These are phyloP conservation scores for Leccinum pachyderme DNA, from an alignment of 1,284 basidiomycete genomes.

Conservation along the genomic window DNA sequence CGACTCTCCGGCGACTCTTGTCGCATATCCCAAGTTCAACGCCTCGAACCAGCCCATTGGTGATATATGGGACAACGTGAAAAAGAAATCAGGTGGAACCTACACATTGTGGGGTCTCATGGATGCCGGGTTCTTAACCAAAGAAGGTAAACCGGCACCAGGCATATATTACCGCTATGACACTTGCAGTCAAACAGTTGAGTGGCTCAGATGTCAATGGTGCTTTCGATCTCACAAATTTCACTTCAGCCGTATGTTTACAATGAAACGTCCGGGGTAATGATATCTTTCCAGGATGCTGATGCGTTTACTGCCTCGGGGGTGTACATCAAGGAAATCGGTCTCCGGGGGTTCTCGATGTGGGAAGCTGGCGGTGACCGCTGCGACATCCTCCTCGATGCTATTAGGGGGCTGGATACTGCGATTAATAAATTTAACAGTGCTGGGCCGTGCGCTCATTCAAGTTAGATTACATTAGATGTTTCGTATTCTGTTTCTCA, in stretches of 20 bases:
- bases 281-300: conserved; percentile 38
- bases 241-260: conserved; percentile 42
- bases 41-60: conserved; percentile 38
- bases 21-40: conserved; percentile 40
- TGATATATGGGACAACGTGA: conserved; percentile 43
- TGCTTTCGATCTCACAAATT: background rate
- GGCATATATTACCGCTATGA: conserved; percentile 31
- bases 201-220: background rate
- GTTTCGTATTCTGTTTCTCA: too few species aligned
- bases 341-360: conserved; percentile 51
- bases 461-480: too few species aligned
- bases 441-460: too few species aligned
- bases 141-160: conserved; percentile 35
- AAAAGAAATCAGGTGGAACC: conserved; percentile 37
- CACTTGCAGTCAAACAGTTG: conserved; percentile 1
- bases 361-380: conserved; percentile 59
- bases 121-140: conserved; percentile 38
- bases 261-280: conserved; percentile 35
- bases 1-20: conserved; percentile 25
- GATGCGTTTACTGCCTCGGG: conserved; percentile 56
- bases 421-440: background rate
- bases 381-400: conserved; percentile 47
- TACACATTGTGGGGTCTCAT: conserved; percentile 45
- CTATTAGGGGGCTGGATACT: conserved; percentile 43
- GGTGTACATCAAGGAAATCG: conserved; percentile 42